A percentile compares a stretch with the other conserved stretches of the same genome.
phyloP scores from a whole-genome alignment of 2,329 filamentous ascomycete species.

The Pseudogymnoascus sp. region DNA sequence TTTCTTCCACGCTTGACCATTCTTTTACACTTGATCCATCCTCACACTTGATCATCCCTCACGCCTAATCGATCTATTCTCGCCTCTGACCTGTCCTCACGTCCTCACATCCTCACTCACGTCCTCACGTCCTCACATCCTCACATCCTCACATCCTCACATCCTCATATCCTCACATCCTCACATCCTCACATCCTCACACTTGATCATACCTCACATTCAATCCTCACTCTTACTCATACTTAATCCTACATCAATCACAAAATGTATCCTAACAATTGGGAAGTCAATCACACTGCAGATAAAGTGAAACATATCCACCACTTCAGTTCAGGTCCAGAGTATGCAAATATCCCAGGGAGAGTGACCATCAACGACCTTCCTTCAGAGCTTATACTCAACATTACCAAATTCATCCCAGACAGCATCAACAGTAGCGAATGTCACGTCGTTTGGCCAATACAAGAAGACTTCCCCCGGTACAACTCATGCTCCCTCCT shows the following conservation, averaged over 20 bases:
- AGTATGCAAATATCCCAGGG: not conserved
- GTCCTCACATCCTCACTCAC: too few species aligned
- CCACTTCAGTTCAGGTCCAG: not conserved
- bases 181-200: too few species aligned
- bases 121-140: too few species aligned
- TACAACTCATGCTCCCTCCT: not conserved
- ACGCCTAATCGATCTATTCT: too few species aligned
- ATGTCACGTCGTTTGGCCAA: too few species aligned
- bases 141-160: too few species aligned
- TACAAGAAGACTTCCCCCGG: not conserved
- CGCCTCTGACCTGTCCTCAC: too few species aligned
- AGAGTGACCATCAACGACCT: not conserved
- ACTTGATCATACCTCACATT: not conserved
- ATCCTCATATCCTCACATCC: too few species aligned
- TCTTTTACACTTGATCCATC: too few species aligned
- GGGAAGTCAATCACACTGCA: not conserved
- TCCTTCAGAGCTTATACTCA: not conserved
- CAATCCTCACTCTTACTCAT: not conserved
- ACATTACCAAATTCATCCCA: not conserved
- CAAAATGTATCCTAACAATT: not conserved
- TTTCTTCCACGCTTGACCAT: too few species aligned
- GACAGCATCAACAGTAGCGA: not conserved
- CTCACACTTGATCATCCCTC: too few species aligned
- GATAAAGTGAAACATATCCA: not conserved
- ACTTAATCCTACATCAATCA: not conserved